These are phyloP conservation scores for Malassezia dermatis DNA, from an alignment of 1,284 basidiomycete species.

Conservation along the genomic window DNA sequence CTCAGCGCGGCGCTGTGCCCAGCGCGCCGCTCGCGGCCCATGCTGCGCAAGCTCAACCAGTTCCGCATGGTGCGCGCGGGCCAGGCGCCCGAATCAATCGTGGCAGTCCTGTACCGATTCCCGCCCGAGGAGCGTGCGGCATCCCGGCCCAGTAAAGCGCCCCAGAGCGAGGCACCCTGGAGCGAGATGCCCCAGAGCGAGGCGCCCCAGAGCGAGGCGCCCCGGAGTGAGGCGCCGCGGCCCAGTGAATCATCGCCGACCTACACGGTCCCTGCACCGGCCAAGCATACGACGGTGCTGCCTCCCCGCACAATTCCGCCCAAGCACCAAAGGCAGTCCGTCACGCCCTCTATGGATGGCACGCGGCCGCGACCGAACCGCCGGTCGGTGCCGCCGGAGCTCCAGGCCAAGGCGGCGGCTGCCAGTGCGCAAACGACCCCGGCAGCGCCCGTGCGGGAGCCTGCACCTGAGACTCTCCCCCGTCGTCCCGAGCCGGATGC, in stretches of 20 bases:
- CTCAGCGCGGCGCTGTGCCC: slow-evolving; percentile 25
- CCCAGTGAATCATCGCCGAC: not conserved
- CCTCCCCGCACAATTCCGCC: not conserved
- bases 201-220: no score
- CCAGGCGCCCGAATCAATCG: slow-evolving; percentile 12
- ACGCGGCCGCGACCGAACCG: not conserved
- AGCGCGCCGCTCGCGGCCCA: slow-evolving; percentile 25
- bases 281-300: not conserved
- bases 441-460: not conserved
- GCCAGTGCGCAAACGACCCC: not conserved
- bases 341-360: not conserved
- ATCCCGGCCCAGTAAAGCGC: not conserved
- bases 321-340: not conserved
- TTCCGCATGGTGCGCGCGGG: slow-evolving; percentile 25
- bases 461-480: not conserved
- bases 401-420: not conserved
- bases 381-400: not conserved
- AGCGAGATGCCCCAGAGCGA: no score
- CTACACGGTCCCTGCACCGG: not conserved
- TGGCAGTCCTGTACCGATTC: slow-evolving; percentile 7
- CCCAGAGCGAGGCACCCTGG: no score
- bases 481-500: not conserved
- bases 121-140: not conserved
- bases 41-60: slow-evolving; percentile 41
- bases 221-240: not conserved